These are phyloP conservation scores for Phytophthora citricola DNA, from an alignment of 352 stramenopile species.

Conservation along the genomic window DNA sequence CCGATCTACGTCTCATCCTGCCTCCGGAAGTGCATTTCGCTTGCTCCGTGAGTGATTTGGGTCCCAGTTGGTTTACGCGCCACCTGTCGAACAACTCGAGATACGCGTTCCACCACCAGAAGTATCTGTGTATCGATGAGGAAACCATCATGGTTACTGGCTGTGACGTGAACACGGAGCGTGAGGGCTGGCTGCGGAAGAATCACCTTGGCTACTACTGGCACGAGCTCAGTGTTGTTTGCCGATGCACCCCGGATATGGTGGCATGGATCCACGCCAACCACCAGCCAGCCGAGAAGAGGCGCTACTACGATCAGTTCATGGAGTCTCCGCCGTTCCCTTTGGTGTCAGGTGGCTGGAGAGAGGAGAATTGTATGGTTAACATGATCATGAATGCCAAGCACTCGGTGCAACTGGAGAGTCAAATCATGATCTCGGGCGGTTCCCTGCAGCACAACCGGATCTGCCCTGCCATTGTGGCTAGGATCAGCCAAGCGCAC, in stretches of 20 bases:
- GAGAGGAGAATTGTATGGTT: constrained; percentile 83
- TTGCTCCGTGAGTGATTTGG: constrained; percentile 73
- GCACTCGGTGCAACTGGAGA: constrained; percentile 74
- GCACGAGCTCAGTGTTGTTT: constrained; percentile 77
- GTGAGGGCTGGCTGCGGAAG: constrained; percentile 64
- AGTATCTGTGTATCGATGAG: constrained; percentile 79
- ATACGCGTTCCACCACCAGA: constrained; percentile 87
- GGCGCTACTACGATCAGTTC: constrained; percentile 64
- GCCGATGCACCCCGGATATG: constrained; percentile 57
- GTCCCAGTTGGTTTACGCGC: constrained; percentile 50
- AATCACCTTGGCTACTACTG: constrained; percentile 80
- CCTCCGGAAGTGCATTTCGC: constrained; percentile 56
- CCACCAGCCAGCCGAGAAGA: constrained; percentile 47
- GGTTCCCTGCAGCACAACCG: constrained; percentile 77
- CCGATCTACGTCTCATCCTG: constrained; percentile 53
- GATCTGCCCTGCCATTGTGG: constrained; percentile 67
- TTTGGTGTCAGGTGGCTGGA: constrained; percentile 74
- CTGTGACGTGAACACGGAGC: constrained; percentile 79
- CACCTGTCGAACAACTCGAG: constrained; percentile 81
- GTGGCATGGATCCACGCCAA: constrained; percentile 67
- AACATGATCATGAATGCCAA: constrained; percentile 81
- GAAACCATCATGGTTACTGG: constrained; percentile 74
- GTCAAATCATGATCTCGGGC: constrained; percentile 84
- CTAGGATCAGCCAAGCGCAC: constrained; percentile 53
- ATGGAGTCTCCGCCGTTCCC: constrained; percentile 69